Evolutionary conservation across 306 rosid species (phyloP), one percentile per base, ranked within the genome.

Genomic region (Calophaca sinica): DNA sequence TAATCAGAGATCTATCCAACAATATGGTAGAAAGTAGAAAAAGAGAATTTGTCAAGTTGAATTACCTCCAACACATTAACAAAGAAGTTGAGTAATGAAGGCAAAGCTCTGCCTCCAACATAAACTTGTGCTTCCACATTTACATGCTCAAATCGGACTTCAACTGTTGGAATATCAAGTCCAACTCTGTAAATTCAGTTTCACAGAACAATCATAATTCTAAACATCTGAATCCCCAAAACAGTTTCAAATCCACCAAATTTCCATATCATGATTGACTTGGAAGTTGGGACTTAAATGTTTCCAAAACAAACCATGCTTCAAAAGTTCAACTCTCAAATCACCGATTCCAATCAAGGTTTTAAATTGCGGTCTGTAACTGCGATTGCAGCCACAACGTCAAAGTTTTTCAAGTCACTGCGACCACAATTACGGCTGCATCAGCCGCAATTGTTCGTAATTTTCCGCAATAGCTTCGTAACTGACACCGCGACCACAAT

Each of bases 41-140:
- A 55, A 20, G 1, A 75, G 4, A 9, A 1, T 42, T 42, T 42
- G 31, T 1, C 29, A 31, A 32, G 12, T 33, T 76, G 62, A 72
- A 72, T 42, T 72, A 91, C 97, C 97, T 86, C 89, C 12, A 86
- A 36, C 14, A 85, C 70, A 62, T 92, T 92, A 10, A 63, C 84
- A 65, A 48, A 88, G 70, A 86, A 89, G 57, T 89, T 89, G 66
- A 85, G 69, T 42, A 92, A 29, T 12, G 97, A 86, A 57, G 97
- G 97, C 10, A 92, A 76, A 4, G 96, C 93, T 79, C 97, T 88
- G 71, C 93, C 79, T 83, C 97, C 97, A 45, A 86, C 89, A 77
- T 91, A 84, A 70, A 88, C 93, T 74, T 85, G 86, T 67, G 97
- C 93, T 61, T 91, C 93, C 38, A 89, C 91, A 50, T 76, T 80